Evolutionary conservation across 2,329 filamentous ascomycete species (phyloP).

Genomic region (Scytalidium lignicola): DNA sequence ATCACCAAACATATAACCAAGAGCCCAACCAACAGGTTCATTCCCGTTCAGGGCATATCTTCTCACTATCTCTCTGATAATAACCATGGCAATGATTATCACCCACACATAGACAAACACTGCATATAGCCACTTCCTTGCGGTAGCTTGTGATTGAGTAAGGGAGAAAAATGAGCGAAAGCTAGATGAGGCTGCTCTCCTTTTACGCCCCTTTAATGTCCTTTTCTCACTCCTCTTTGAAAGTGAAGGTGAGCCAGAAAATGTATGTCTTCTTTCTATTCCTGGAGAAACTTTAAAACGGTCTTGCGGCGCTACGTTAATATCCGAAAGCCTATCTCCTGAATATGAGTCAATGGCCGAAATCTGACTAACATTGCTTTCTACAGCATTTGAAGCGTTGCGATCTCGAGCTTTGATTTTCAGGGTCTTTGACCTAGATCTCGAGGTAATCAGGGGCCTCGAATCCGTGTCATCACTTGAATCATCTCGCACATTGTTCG

Average conservation of each 20-base stretch:
- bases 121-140: slow-evolving; percentile 82
- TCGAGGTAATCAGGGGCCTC: neutral
- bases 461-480: slow-evolving; percentile 18
- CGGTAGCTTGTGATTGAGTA: slow-evolving; percentile 69
- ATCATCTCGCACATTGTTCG: slow-evolving; percentile 5
- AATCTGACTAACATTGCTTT: neutral
- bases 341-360: slow-evolving; percentile 17
- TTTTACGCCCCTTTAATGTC: slow-evolving; percentile 61
- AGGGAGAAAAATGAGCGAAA: slow-evolving; percentile 73
- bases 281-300: slow-evolving; percentile 30
- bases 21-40: slow-evolving; percentile 88
- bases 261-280: slow-evolving; percentile 41
- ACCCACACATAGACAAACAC: slow-evolving; percentile 69
- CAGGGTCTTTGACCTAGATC: neutral
- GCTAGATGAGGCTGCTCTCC: slow-evolving; percentile 58
- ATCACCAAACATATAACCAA: slow-evolving; percentile 85
- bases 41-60: slow-evolving; percentile 60
- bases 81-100: slow-evolving; percentile 59
- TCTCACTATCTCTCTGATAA: slow-evolving; percentile 66
- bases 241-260: slow-evolving; percentile 38
- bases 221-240: slow-evolving; percentile 28
- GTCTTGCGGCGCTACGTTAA: slow-evolving; percentile 4
- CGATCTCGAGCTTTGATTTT: neutral
- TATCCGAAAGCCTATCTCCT: slow-evolving; percentile 4
- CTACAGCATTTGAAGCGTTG: neutral